Evolutionary conservation across 164 flowering plant species (phyloP).

Genomic region (Euptelea pleiosperma): DNA sequence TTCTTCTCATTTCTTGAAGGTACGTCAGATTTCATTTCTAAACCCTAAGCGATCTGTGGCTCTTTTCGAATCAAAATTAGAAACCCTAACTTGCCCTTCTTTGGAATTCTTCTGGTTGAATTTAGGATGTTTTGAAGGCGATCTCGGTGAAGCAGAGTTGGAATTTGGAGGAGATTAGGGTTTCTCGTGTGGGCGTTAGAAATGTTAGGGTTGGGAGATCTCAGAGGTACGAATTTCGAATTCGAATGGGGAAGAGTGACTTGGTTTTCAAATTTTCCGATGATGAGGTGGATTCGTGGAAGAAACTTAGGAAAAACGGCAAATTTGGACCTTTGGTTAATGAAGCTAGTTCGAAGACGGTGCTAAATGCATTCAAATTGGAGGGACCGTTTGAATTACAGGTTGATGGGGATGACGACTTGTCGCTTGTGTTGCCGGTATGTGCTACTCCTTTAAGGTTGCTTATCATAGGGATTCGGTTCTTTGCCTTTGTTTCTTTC

Average conservation of each 20-base stretch:
- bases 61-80: too few relatives aligned
- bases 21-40: constrained; percentile 2
- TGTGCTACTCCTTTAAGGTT: constrained; percentile 14
- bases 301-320: constrained; percentile 22
- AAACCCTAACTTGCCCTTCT: not conserved
- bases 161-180: constrained; percentile 36
- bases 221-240: constrained; percentile 36
- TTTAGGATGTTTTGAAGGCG: constrained; percentile 57
- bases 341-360: constrained; percentile 24
- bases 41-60: not conserved
- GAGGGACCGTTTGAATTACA: constrained; percentile 67
- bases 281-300: constrained; percentile 51
- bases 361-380: constrained; percentile 39
- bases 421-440: constrained; percentile 58
- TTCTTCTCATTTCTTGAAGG: constrained; percentile 20
- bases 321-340: constrained; percentile 31
- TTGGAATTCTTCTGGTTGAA: too few relatives aligned
- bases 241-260: constrained; percentile 40
- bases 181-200: constrained; percentile 34
- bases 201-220: constrained; percentile 35
- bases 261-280: constrained; percentile 34
- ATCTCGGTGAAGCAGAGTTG: constrained; percentile 49
- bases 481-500: too few relatives aligned
- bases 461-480: too few relatives aligned
- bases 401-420: constrained; percentile 32